Percentiles rank a stretch among this genome's conserved stretches.
phyloP scores from a whole-genome alignment of 345 rosid species.

The Syzygium grande region DNA sequence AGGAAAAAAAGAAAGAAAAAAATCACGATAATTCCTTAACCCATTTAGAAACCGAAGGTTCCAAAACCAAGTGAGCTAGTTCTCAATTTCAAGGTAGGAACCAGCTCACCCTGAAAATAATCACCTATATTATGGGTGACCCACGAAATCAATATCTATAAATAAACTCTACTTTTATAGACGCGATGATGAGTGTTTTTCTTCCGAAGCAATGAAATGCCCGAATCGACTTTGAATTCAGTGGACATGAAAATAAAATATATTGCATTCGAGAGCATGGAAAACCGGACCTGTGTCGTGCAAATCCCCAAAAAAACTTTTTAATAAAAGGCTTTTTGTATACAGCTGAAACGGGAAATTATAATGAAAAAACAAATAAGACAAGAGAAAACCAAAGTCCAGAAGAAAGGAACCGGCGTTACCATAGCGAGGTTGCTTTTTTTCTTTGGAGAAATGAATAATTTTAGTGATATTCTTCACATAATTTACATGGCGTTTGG shows the following conservation, averaged over 20 bases:
- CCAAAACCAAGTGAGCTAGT: too few species aligned
- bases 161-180: background rate
- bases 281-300: background rate
- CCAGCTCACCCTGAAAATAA: too few species aligned
- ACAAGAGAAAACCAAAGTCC: background rate
- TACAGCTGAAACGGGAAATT: background rate
- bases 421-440: background rate
- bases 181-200: background rate
- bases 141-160: background rate
- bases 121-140: too few species aligned
- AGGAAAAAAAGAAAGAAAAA: too few species aligned
- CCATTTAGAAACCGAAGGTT: too few species aligned
- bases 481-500: background rate
- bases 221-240: background rate
- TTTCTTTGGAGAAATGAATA: background rate
- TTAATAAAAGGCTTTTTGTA: background rate
- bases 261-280: background rate
- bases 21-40: too few species aligned
- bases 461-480: background rate
- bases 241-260: background rate
- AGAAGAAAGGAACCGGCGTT: background rate
- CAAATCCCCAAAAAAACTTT: background rate
- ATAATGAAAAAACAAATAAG: background rate
- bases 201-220: background rate
- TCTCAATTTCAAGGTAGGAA: too few species aligned